phyloP scores from a whole-genome alignment of 2,329 filamentous ascomycete genomes.

The Colletotrichum gigasporum region DNA sequence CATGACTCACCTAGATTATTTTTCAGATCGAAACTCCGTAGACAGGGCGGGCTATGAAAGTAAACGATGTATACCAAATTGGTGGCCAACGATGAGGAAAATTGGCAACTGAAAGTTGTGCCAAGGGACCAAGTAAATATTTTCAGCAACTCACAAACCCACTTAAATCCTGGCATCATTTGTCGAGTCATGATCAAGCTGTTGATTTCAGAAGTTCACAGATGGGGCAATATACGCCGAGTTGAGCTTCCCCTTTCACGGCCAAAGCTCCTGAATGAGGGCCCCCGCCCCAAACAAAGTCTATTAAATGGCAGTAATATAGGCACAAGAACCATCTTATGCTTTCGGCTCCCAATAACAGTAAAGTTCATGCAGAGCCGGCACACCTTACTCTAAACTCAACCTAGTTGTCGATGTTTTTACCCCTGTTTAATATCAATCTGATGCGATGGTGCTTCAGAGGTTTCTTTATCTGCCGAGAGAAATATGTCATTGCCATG shows the following conservation, averaged over 20 bases:
- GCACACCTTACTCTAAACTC: not conserved
- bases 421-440: not conserved
- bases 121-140: too few relatives aligned
- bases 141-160: too few relatives aligned
- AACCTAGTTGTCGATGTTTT: not conserved
- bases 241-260: not conserved
- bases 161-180: not conserved
- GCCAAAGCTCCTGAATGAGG: not conserved
- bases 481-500: too few relatives aligned
- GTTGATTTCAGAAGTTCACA: not conserved
- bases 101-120: too few relatives aligned
- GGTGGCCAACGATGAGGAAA: too few relatives aligned
- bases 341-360: not conserved
- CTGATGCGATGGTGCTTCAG: not conserved
- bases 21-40: too few relatives aligned
- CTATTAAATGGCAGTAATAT: not conserved
- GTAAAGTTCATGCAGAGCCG: not conserved
- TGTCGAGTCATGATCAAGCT: not conserved
- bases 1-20: not conserved
- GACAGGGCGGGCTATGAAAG: too few relatives aligned
- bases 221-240: not conserved
- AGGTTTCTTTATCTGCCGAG: not conserved
- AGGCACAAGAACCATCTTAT: not conserved
- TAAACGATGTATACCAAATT: too few relatives aligned
- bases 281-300: constrained; percentile 11